Percentiles rank a stretch among this genome's conserved stretches.
Evolutionary conservation across 768 basidiomycete species (phyloP).

Genomic region (Psilocybe sp.): DNA sequence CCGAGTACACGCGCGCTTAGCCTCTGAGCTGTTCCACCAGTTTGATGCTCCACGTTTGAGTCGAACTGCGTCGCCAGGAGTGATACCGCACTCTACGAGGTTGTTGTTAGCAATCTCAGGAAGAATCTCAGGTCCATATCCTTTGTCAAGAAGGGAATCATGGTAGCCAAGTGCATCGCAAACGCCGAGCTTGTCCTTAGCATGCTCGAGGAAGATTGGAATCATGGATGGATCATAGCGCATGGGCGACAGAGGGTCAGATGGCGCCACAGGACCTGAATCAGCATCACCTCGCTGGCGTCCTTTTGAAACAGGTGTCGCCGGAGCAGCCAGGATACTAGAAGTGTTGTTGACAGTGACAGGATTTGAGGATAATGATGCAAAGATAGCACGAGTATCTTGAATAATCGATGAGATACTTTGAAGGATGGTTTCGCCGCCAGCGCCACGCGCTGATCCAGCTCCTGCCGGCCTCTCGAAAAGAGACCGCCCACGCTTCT

Average conservation of each 20-base stretch:
- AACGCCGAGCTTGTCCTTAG: conserved; percentile 7
- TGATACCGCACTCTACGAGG: conserved; percentile 2
- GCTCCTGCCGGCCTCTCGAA: background rate
- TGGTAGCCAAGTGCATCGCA: background rate
- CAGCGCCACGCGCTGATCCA: too few species aligned
- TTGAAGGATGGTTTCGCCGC: too few species aligned
- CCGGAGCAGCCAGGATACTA: too few species aligned
- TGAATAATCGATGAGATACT: too few species aligned
- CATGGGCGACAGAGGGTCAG: background rate
- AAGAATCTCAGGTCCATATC: conserved; percentile 8
- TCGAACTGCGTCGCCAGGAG: conserved; percentile 5
- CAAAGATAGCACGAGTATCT: too few species aligned
- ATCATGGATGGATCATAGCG: conserved; percentile 11
- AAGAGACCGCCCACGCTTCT: conserved; percentile 1
- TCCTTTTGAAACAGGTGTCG: too few species aligned
- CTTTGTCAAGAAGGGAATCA: background rate
- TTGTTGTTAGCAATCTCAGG: background rate
- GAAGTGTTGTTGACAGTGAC: too few species aligned
- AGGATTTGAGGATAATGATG: too few species aligned
- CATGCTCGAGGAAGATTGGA: conserved; percentile 5
- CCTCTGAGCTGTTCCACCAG: conserved; percentile 12
- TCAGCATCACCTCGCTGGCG: too few species aligned
- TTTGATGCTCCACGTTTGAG: conserved; percentile 6
- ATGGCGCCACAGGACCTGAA: background rate
- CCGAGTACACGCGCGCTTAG: conserved; percentile 3